Evolutionary conservation across 208 protist genomes (phyloP).

Genomic region (Tetramitus jugosus): DNA sequence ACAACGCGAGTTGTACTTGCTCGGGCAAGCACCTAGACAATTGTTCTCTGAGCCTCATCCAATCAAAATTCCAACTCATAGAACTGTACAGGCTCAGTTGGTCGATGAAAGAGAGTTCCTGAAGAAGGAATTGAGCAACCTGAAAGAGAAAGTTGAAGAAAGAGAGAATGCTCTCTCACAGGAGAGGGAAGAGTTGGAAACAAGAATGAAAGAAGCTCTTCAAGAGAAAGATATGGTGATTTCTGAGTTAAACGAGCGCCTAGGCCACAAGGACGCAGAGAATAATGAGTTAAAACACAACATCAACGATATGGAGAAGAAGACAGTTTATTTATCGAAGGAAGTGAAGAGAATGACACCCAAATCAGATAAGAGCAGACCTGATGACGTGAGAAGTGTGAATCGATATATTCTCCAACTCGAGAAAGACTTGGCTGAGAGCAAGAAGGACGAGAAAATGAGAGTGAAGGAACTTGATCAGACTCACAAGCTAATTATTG

Average conservation of each 20-base stretch:
- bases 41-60: background rate
- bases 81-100: background rate
- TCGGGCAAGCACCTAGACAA: background rate
- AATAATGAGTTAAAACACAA: background rate
- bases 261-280: background rate
- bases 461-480: conserved; percentile 1
- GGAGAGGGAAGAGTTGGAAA: background rate
- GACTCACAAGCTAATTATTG: background rate
- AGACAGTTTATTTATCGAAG: background rate
- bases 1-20: background rate
- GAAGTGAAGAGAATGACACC: background rate
- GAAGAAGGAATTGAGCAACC: background rate
- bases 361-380: background rate
- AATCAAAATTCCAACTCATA: background rate
- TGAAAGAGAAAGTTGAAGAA: background rate
- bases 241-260: background rate
- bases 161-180: background rate
- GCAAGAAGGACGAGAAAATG: background rate
- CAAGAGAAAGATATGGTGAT: background rate
- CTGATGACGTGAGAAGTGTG: background rate
- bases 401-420: conserved; percentile 12
- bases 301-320: background rate
- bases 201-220: background rate
- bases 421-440: background rate
- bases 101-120: background rate